phyloP scores from a whole-genome alignment of 2,329 filamentous ascomycete species.

The Aspergillus tubingensis region DNA sequence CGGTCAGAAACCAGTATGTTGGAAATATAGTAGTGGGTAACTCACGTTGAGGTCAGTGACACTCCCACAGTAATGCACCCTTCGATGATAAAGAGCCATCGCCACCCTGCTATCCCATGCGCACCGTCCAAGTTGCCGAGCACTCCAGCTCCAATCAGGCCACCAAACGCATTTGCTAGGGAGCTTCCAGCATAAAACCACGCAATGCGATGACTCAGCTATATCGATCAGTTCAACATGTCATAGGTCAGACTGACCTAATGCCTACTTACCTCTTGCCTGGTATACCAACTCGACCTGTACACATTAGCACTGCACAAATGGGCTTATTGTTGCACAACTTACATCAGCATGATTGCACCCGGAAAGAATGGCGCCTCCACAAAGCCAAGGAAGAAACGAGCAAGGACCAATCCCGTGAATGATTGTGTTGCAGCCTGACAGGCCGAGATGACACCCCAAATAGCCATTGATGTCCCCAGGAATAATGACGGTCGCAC shows the following conservation, averaged over 20 bases:
- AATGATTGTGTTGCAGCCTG: constrained; percentile 44
- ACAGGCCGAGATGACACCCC: constrained; percentile 37
- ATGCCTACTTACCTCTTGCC: constrained; percentile 47
- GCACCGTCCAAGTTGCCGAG: constrained; percentile 40
- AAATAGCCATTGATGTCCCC: constrained; percentile 41
- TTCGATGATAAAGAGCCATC: constrained; percentile 44
- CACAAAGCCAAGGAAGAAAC: constrained; percentile 45
- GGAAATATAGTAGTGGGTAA: neutral
- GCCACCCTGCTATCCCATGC: constrained; percentile 34
- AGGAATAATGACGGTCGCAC: constrained; percentile 58
- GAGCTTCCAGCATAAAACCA: constrained; percentile 52
- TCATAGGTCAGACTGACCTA: constrained; percentile 28
- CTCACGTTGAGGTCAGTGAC: constrained; percentile 41
- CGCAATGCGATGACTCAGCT: constrained; percentile 51
- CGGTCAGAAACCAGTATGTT: constrained; percentile 30
- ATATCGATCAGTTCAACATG: constrained; percentile 34
- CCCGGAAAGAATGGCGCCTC: constrained; percentile 60
- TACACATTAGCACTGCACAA: neutral
- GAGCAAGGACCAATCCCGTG: constrained; percentile 41
- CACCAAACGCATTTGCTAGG: constrained; percentile 55
- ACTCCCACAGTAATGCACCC: constrained; percentile 41
- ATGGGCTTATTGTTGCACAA: neutral
- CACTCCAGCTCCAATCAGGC: constrained; percentile 54
- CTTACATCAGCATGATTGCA: constrained; percentile 59
- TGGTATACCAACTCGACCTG: constrained; percentile 66